Percentiles rank a stretch among this genome's conserved stretches.
Conservation (phyloP, 2,329 filamentous ascomycete species). For the Colletotrichum euphorbiae region DNA sequence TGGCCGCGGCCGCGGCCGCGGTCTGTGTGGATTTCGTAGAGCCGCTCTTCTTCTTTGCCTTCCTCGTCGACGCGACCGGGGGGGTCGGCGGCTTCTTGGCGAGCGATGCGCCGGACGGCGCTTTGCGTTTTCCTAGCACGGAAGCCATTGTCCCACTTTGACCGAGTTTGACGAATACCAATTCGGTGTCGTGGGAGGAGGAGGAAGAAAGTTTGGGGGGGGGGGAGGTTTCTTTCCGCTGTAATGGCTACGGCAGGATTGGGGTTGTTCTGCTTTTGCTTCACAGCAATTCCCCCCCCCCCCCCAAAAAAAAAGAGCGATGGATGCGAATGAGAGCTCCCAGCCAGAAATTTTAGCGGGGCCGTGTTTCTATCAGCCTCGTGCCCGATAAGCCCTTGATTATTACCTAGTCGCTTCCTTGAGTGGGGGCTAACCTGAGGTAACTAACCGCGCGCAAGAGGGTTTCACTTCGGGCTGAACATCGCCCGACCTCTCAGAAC, state of each 20-base stretch:
- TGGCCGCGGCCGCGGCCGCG: not conserved
- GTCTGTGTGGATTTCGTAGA: not conserved
- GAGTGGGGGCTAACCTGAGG: not conserved
- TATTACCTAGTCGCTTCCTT: too few species aligned
- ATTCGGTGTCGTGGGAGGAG: too few species aligned
- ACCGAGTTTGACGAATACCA: too few species aligned
- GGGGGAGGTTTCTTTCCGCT: too few species aligned
- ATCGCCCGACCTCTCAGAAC: too few species aligned
- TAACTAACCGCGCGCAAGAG: too few species aligned
- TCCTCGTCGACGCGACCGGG: not conserved
- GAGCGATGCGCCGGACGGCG: conserved; percentile 16
- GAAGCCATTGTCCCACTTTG: conserved; percentile 25
- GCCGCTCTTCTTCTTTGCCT: not conserved
- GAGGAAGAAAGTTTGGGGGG: too few species aligned
- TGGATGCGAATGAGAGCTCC: not conserved
- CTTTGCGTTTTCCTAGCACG: conserved; percentile 40
- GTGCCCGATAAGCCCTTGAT: not conserved
- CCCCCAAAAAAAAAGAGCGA: not conserved
- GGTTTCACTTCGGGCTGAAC: too few species aligned
- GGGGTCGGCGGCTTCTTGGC: conserved; percentile 1
- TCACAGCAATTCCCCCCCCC: too few species aligned
- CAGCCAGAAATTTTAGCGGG: conserved; percentile 25
- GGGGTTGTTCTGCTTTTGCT: too few species aligned
- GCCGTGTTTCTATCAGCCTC: not conserved
- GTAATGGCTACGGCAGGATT: too few species aligned